phyloP scores from a whole-genome alignment of 352 stramenopile genomes.

The Globisporangium perplexum region DNA sequence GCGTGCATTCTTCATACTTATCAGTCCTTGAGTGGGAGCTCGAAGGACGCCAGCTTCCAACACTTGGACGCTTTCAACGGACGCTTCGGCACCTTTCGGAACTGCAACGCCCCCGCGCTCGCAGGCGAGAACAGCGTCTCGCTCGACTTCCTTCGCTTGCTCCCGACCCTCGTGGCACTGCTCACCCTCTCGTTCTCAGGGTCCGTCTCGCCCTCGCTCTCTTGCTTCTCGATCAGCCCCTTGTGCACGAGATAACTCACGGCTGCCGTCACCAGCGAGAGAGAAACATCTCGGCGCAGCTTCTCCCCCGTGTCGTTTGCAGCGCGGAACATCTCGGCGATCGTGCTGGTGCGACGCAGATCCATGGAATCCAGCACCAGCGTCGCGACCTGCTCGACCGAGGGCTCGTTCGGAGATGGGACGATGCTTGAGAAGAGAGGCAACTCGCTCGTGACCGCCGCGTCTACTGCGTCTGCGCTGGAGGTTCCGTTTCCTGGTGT shows the following conservation, averaged over 20 bases:
- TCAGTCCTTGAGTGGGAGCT: slow-evolving; percentile 25
- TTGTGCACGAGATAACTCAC: slow-evolving; percentile 44
- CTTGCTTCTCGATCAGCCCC: slow-evolving; percentile 47
- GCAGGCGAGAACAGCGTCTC: background rate
- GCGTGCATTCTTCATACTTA: slow-evolving; percentile 14
- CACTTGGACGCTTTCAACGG: slow-evolving; percentile 70
- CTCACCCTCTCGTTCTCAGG: slow-evolving; percentile 4
- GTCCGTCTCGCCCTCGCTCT: slow-evolving; percentile 8
- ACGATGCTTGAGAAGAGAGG: background rate
- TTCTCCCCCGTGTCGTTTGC: slow-evolving; percentile 20
- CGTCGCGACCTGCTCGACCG: slow-evolving; percentile 41
- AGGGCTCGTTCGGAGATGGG: slow-evolving; percentile 3
- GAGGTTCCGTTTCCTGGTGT: background rate
- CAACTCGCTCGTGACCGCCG: background rate
- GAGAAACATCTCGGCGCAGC: slow-evolving; percentile 17
- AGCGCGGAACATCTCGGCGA: slow-evolving; percentile 53
- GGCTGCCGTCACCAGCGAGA: slow-evolving; percentile 50
- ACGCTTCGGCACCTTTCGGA: slow-evolving; percentile 61
- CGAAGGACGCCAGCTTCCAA: slow-evolving; percentile 49
- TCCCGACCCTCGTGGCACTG: background rate
- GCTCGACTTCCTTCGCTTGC: slow-evolving; percentile 20
- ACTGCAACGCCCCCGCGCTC: slow-evolving; percentile 14
- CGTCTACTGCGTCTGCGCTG: slow-evolving; percentile 1
- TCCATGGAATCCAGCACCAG: slow-evolving; percentile 56
- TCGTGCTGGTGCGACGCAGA: slow-evolving; percentile 39